phyloP scores from a whole-genome alignment of 306 rosid species.

The Vigna mungo region DNA sequence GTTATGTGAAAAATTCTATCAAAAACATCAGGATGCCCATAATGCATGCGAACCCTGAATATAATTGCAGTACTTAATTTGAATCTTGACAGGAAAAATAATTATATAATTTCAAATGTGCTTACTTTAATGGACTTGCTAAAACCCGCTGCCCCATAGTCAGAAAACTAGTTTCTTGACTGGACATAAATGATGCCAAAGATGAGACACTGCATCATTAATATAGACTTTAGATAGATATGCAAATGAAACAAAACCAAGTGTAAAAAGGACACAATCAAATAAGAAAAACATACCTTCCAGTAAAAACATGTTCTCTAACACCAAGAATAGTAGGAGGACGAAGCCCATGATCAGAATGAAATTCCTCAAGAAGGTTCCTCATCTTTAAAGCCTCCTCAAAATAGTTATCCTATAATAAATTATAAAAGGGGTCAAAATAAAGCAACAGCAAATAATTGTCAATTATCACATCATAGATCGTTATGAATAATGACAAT shows the following conservation, averaged over 20 bases:
- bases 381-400: slow-evolving; percentile 88
- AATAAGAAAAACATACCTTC: slow-evolving; percentile 60
- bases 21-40: slow-evolving; percentile 98
- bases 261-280: neutral
- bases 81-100: slow-evolving; percentile 32
- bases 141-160: slow-evolving; percentile 96
- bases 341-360: slow-evolving; percentile 78
- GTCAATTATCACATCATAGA: slow-evolving; percentile 1
- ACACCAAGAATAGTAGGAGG: slow-evolving; percentile 91
- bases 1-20: slow-evolving; percentile 94
- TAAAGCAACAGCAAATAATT: slow-evolving; percentile 19
- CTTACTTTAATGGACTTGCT: slow-evolving; percentile 95
- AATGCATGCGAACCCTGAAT: slow-evolving; percentile 93
- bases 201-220: slow-evolving; percentile 83
- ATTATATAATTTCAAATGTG: slow-evolving; percentile 29
- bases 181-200: slow-evolving; percentile 89
- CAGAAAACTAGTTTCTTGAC: slow-evolving; percentile 91
- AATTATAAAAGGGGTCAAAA: slow-evolving; percentile 29
- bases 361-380: slow-evolving; percentile 94
- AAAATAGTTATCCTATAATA: slow-evolving; percentile 60
- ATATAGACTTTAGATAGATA: slow-evolving; percentile 22
- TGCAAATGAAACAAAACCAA: neutral
- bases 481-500: slow-evolving; percentile 16
- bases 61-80: slow-evolving; percentile 26
- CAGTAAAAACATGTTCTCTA: slow-evolving; percentile 94